phyloP scores from a whole-genome alignment of 78 protist species.

The Dictyostelium purpureum region DNA sequence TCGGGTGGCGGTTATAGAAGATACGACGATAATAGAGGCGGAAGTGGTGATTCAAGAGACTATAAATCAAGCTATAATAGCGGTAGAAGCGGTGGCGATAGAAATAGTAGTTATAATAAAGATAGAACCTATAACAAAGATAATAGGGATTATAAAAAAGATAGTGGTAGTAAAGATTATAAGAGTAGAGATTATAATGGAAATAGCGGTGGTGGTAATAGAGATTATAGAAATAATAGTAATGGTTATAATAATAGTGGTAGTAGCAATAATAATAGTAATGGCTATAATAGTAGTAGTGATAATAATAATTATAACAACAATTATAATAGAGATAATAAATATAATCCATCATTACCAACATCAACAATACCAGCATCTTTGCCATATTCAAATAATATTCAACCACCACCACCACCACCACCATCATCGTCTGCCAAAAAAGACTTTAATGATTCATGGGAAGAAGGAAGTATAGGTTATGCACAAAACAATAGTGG shows the following conservation, averaged over 20 bases:
- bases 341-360: too few relatives aligned
- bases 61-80: not conserved
- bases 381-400: not conserved
- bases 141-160: not conserved
- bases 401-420: too few relatives aligned
- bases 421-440: too few relatives aligned
- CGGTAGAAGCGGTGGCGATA: not conserved
- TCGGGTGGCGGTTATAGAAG: conserved; percentile 7
- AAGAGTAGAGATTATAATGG: not conserved
- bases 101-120: not conserved
- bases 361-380: too few relatives aligned
- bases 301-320: not conserved
- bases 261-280: not conserved
- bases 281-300: not conserved
- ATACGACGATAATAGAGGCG: not conserved
- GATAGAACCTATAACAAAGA: not conserved
- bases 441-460: too few relatives aligned
- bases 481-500: not conserved
- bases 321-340: not conserved
- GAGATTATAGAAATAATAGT: not conserved
- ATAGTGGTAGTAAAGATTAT: not conserved
- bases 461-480: too few relatives aligned
- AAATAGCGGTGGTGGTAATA: not conserved
- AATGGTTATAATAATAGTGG: not conserved
- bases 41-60: not conserved